Base-by-base conservation (phyloP, 2,329 filamentous ascomycete genomes). In the Juglanconis juglandina region DNA sequence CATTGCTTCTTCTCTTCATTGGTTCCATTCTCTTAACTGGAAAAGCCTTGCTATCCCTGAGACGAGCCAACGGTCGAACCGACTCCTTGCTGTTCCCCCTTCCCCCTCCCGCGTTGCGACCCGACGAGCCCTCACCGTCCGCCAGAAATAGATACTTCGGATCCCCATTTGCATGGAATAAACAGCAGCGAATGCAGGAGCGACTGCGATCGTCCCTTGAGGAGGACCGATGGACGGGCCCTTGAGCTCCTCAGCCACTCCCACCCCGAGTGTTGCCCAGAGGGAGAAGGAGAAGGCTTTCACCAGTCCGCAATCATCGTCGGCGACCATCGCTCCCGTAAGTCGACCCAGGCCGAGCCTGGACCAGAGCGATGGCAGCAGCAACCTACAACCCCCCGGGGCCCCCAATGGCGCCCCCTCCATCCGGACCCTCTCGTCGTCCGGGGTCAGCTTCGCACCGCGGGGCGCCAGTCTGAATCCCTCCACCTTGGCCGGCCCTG, bases 391-490 rank as follows among this genome's bases (percentile, higher is more conserved):
- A 65, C 80, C 78, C 24, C 72, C 75, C 2, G 63, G 72, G 6
- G 64, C 68, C 32, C 66, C 75, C 63, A 81, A 79, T 72, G 77
- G 77, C 64, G 71, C 70, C 51, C 66, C 70, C 47, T 63, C 68
- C 39, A 57, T 59, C 53, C 80, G 84, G 63, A 82, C 79, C 64
- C 68, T 81, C 14, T 79, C 82, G 34, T 76, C 80, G 37, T 83
- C 83, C 3, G 76, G 73, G 69, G 80, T 86, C 67, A 87, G 85
- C 59, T 89, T 86, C 72, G 85, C 82, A 53, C 84, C 87, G 17
- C 85, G 90, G 56, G 85, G 83, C 56, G 81, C 86, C 64, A 91
- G 89, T 53, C 81, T 92, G 69, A 88, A 87, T 63, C 85, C 89
- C 13, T 86, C 87, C 41, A 81, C 86, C 58, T 51, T 60, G 44